These are phyloP conservation scores for Talaromyces ruber DNA, from an alignment of 495 filamentous ascomycete species.

Conservation along the genomic window DNA sequence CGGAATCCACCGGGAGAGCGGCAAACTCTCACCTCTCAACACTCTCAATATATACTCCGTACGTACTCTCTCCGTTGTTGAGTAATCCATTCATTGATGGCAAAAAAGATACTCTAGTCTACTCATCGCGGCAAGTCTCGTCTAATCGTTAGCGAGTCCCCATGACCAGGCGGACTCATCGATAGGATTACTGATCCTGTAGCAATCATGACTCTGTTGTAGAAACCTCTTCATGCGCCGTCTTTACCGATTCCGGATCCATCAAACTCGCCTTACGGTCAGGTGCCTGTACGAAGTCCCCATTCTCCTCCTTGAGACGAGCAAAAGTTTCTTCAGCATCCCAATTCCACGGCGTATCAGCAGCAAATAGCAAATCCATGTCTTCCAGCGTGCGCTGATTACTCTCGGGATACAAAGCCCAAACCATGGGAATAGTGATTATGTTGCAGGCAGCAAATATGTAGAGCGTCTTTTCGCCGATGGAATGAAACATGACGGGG, in stretches of 20 bases:
- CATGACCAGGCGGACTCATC: background rate
- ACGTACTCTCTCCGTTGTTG: background rate
- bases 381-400: slow-evolving; percentile 63
- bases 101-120: background rate
- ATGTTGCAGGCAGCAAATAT: slow-evolving; percentile 58
- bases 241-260: slow-evolving; percentile 36
- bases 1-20: slow-evolving; percentile 5
- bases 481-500: slow-evolving; percentile 53
- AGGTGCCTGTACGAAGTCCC: slow-evolving; percentile 34
- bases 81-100: background rate
- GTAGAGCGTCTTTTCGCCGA: slow-evolving; percentile 59
- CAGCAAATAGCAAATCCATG: slow-evolving; percentile 59
- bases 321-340: slow-evolving; percentile 54
- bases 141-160: background rate
- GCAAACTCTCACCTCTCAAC: background rate
- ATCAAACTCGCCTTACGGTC: slow-evolving; percentile 38
- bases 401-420: slow-evolving; percentile 61
- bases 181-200: background rate
- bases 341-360: slow-evolving; percentile 51
- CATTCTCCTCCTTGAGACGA: slow-evolving; percentile 44
- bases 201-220: background rate
- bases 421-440: slow-evolving; percentile 55
- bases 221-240: background rate
- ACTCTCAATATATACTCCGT: background rate
- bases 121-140: background rate